Conservation (phyloP, 2,329 filamentous ascomycete genomes). For the Aspergillus ochraceoroseus region DNA sequence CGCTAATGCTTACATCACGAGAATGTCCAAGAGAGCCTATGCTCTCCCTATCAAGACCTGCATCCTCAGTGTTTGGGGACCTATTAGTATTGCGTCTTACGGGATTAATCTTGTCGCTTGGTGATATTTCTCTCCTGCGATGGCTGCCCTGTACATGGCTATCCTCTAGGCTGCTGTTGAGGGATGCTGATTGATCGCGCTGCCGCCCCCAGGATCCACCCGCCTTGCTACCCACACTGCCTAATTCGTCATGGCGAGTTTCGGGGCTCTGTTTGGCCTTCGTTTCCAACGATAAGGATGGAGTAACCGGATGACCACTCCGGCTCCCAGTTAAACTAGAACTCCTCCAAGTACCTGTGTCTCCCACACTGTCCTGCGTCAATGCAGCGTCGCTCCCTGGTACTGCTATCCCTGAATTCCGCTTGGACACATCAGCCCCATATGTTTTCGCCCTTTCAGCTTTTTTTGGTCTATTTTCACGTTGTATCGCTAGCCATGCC, state of each 20-base stretch:
- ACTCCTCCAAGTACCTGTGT: slow-evolving; percentile 15
- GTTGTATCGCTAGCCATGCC: slow-evolving; percentile 62
- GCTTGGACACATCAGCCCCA: slow-evolving; percentile 10
- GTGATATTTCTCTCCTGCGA: slow-evolving; percentile 35
- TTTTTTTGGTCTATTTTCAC: slow-evolving; percentile 16
- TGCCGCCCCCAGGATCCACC: slow-evolving; percentile 15
- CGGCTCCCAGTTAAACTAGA: slow-evolving; percentile 19
- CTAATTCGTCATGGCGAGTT: slow-evolving; percentile 10
- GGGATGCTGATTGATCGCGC: slow-evolving; percentile 20
- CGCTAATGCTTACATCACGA: slow-evolving; percentile 43
- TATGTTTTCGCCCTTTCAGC: slow-evolving; percentile 8
- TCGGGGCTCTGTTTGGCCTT: slow-evolving; percentile 12
- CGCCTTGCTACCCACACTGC: slow-evolving; percentile 11
- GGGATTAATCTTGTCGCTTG: slow-evolving; percentile 26
- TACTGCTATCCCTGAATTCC: slow-evolving; percentile 25
- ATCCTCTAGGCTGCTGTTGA: slow-evolving; percentile 18
- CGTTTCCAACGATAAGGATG: slow-evolving; percentile 20
- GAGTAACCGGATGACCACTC: slow-evolving; percentile 17
- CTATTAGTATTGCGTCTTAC: slow-evolving; percentile 29
- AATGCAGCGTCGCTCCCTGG: slow-evolving; percentile 19
- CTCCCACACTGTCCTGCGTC: slow-evolving; percentile 13
- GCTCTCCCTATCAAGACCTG: slow-evolving; percentile 21
- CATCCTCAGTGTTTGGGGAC: slow-evolving; percentile 25
- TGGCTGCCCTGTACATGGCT: slow-evolving; percentile 12
- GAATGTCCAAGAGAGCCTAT: slow-evolving; percentile 26